Conservation (phyloP, 768 basidiomycete genomes). For the Amanita muscaria region DNA sequence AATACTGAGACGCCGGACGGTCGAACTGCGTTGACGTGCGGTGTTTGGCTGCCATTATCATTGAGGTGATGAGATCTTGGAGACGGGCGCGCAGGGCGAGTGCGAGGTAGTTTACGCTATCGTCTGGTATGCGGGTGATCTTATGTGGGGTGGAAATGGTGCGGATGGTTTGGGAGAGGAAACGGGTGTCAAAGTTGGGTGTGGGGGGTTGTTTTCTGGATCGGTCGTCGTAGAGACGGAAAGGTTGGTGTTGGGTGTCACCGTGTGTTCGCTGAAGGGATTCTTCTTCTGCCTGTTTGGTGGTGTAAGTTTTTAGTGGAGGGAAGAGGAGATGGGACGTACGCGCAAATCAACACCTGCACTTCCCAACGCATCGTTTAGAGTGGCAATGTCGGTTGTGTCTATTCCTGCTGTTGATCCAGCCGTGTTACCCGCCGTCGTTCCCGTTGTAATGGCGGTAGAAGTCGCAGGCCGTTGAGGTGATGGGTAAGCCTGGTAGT, state of each 20-base stretch:
- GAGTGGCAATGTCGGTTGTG: constrained; percentile 62
- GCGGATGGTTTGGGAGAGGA: constrained; percentile 61
- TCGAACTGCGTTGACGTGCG: constrained; percentile 66
- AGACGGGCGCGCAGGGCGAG: constrained; percentile 71
- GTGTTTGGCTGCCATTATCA: constrained; percentile 61
- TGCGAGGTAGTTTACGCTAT: constrained; percentile 69
- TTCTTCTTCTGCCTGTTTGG: constrained; percentile 74
- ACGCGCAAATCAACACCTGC: constrained; percentile 84
- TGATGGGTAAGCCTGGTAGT: constrained; percentile 36
- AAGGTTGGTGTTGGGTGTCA: constrained; percentile 49
- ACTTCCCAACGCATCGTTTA: constrained; percentile 81
- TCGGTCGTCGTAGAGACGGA: constrained; percentile 69
- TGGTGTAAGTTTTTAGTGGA: background rate
- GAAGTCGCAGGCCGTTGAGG: constrained; percentile 24
- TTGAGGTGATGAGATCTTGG: constrained; percentile 55
- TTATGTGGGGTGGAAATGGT: constrained; percentile 60
- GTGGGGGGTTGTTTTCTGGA: constrained; percentile 64
- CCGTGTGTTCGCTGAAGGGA: constrained; percentile 58
- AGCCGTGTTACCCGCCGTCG: constrained; percentile 12
- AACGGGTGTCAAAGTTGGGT: constrained; percentile 60
- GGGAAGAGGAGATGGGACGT: constrained; percentile 15
- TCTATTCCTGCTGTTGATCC: constrained; percentile 32
- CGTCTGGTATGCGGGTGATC: constrained; percentile 57
- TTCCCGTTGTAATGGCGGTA: constrained; percentile 12
- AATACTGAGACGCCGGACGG: constrained; percentile 55